phyloP scores from a whole-genome alignment of 1,284 basidiomycete species.

The Caloboletus inedulis region DNA sequence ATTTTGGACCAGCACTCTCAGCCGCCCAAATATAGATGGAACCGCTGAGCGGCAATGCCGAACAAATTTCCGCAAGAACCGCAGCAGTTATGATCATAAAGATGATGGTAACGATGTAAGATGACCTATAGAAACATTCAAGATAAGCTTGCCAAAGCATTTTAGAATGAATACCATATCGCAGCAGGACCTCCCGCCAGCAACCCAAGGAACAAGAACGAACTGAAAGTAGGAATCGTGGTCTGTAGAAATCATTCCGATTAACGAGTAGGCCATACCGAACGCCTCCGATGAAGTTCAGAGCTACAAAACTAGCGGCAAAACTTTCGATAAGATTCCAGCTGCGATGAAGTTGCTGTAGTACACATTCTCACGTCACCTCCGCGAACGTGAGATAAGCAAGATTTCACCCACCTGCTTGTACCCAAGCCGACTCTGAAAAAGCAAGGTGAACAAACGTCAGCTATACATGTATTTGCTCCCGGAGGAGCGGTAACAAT shows the following conservation, averaged over 20 bases:
- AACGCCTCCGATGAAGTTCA: constrained; percentile 84
- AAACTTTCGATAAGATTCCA: constrained; percentile 82
- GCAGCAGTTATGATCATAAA: constrained; percentile 85
- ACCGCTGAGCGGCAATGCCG: constrained; percentile 79
- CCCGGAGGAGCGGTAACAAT: constrained; percentile 40
- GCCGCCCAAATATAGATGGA: constrained; percentile 91
- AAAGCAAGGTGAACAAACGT: constrained; percentile 35
- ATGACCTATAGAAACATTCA: constrained; percentile 54
- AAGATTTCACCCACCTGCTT: constrained; percentile 56
- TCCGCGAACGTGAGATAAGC: constrained; percentile 4
- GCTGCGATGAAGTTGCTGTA: constrained; percentile 75
- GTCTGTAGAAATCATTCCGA: not conserved
- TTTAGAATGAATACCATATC: constrained; percentile 50
- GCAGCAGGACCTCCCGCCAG: constrained; percentile 82
- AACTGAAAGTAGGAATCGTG: constrained; percentile 40
- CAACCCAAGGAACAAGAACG: constrained; percentile 76
- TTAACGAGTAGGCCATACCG: constrained; percentile 43
- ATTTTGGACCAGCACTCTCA: constrained; percentile 80
- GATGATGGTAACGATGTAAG: constrained; percentile 72
- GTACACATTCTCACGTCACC: constrained; percentile 1
- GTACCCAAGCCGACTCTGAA: constrained; percentile 73
- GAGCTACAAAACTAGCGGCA: constrained; percentile 77
- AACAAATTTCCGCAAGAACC: constrained; percentile 83
- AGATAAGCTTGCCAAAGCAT: not conserved
- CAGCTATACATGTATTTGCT: constrained; percentile 45